phyloP scores from a whole-genome alignment of 352 stramenopile species.

The Phytophthora europaea region DNA sequence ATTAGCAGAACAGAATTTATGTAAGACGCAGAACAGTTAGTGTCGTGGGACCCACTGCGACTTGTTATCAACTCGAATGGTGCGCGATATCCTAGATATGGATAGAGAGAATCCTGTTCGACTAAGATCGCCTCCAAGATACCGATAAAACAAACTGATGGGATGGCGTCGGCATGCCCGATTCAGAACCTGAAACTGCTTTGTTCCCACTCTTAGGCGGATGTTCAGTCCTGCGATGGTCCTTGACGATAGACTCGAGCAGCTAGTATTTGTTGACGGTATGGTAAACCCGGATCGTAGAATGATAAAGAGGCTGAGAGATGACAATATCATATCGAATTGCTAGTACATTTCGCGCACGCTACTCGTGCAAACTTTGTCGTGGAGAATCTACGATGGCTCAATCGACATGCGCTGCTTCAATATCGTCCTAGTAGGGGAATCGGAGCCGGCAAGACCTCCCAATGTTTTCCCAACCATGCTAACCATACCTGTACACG shows the following conservation, averaged over 20 bases:
- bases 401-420: conserved; percentile 22
- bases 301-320: no score
- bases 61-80: conserved; percentile 16
- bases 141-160: conserved; percentile 19
- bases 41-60: not conserved
- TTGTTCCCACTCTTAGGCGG: not conserved
- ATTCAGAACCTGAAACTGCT: not conserved
- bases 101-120: not conserved
- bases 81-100: not conserved
- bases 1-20: not conserved
- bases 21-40: conserved; percentile 14
- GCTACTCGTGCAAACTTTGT: no score
- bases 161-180: no score
- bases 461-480: conserved; percentile 30
- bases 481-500: conserved; percentile 26
- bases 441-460: not conserved
- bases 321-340: not conserved
- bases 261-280: no score
- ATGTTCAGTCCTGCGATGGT: not conserved
- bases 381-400: not conserved
- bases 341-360: not conserved
- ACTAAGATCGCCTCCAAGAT: conserved; percentile 3
- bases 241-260: no score
- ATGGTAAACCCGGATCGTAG: no score
- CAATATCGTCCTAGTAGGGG: conserved; percentile 1